Evolutionary conservation across 192 early-diverging fungal species (phyloP).

Genomic region (Backusella tarrabulga): DNA sequence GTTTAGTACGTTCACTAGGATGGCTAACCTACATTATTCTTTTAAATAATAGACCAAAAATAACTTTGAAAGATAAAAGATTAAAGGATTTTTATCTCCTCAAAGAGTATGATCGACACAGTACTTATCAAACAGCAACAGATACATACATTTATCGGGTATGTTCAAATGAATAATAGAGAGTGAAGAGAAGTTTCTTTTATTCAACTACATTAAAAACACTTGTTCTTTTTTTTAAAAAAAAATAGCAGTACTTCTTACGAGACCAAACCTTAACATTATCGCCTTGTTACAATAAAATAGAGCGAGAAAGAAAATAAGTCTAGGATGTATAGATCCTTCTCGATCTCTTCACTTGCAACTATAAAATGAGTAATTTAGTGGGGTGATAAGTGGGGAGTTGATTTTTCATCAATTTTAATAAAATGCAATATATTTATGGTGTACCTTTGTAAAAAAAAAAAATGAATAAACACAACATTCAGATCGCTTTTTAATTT

Average conservation of each 20-base stretch:
- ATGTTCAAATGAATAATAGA: background rate
- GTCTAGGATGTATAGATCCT: background rate
- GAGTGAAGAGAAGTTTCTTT: background rate
- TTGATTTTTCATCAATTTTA: conserved; percentile 3
- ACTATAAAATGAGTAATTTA: background rate
- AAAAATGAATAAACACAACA: background rate
- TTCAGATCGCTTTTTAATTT: background rate
- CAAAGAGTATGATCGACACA: background rate
- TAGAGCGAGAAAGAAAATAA: background rate
- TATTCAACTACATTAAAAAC: background rate
- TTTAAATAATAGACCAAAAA: background rate
- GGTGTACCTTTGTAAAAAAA: background rate
- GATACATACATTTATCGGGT: background rate
- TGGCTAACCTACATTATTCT: background rate
- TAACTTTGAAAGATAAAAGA: background rate
- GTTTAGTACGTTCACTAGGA: background rate
- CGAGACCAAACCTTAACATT: background rate
- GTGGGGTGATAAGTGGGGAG: background rate
- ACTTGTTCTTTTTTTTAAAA: background rate
- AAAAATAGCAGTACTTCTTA: background rate
- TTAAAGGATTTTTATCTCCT: background rate
- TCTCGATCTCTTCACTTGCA: background rate
- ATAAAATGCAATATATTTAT: background rate
- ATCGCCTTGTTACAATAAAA: background rate
- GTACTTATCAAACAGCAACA: background rate